Base-by-base conservation (phyloP, 1,139 yeast genomes). In the Pichia sorboxylosa region DNA sequence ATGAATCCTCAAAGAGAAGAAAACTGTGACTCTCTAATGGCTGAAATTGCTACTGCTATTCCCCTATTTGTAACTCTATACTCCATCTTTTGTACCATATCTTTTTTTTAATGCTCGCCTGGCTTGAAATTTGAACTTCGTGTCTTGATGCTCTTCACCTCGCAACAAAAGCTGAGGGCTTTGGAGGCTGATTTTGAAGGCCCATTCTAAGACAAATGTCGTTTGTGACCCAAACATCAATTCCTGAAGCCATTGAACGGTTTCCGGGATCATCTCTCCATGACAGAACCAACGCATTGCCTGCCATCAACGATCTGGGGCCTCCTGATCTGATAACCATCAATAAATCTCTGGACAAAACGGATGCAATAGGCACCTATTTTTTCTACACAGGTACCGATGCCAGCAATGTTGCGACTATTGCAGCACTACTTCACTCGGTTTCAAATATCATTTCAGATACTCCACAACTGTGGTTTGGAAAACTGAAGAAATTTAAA, bases 321-420 rank as follows among this genome's bases (percentile, higher is more conserved):
- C 77, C 78, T 1, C 73, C 77, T 11, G 78, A 71, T 50, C 54
- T 70, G 45, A 69, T 75, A 41, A 69, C 64, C 38, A 58, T 71
- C 37, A 66, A 61, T 39, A 71, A 71, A 30, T 8, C 62, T 26
- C 48, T 52, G 31, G 55, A 58, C 20, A 52, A 67, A 39, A 61
- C 59, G 49, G 23, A 26, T 31, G 5, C 26, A 45, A 13, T 38
- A 41, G 11, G 31, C 3, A 69, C 77, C 4, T 71, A 66, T 45
- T 56, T 71, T 29, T 71, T 71, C 49, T 69, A 63, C 45, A 67
- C 75, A 0, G 78, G 78, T 3, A 64, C 70, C 3, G 74, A 71
- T 49, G 69, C 73, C 6, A 65, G 73, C 32, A 69, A 65, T 46
- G 61, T 71, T 13, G 75, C 78, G 5, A 64, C 74, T 15, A 66